These are phyloP conservation scores for Krasilnikovozyma curviuscula DNA, from an alignment of 768 basidiomycete genomes.

Conservation along the genomic window DNA sequence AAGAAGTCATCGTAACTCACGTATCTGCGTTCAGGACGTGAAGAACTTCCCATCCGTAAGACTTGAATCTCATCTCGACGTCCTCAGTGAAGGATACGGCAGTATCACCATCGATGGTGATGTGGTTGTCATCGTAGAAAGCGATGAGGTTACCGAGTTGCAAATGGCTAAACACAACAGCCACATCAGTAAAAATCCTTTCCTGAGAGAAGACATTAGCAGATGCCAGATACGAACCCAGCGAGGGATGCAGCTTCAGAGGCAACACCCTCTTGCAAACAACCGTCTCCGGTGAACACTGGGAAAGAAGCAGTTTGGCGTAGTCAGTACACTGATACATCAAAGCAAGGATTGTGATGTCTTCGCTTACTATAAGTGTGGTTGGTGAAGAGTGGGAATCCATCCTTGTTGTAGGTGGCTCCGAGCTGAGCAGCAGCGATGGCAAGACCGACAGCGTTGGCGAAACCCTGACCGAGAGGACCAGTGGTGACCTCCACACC, in stretches of 20 bases:
- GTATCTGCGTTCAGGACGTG: conserved; percentile 59
- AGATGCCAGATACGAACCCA: conserved; percentile 34
- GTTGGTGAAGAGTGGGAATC: conserved; percentile 57
- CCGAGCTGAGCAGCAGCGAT: conserved; percentile 80
- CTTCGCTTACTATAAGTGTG: conserved; percentile 58
- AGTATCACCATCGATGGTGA: conserved; percentile 91
- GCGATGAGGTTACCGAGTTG: conserved; percentile 83
- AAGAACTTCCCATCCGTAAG: conserved; percentile 90
- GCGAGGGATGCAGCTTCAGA: conserved; percentile 79
- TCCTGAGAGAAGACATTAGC: neutral
- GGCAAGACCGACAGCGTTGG: conserved; percentile 80
- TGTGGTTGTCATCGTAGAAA: conserved; percentile 92
- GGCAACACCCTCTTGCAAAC: conserved; percentile 93
- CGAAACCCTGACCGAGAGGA: conserved; percentile 74
- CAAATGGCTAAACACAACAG: conserved; percentile 38
- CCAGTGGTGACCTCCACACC: conserved; percentile 59
- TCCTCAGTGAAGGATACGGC: conserved; percentile 85
- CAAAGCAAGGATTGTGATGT: neutral
- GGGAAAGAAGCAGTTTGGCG: conserved; percentile 10
- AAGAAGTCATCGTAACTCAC: conserved; percentile 30
- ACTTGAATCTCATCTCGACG: conserved; percentile 63
- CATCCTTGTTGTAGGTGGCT: conserved; percentile 74
- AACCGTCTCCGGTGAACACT: conserved; percentile 89
- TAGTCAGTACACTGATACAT: neutral
- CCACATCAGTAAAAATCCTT: neutral